Percentiles rank a stretch among this genome's conserved stretches.
Evolutionary conservation across 2,329 filamentous ascomycete species (phyloP).

Genomic region (Penicillium sp.): DNA sequence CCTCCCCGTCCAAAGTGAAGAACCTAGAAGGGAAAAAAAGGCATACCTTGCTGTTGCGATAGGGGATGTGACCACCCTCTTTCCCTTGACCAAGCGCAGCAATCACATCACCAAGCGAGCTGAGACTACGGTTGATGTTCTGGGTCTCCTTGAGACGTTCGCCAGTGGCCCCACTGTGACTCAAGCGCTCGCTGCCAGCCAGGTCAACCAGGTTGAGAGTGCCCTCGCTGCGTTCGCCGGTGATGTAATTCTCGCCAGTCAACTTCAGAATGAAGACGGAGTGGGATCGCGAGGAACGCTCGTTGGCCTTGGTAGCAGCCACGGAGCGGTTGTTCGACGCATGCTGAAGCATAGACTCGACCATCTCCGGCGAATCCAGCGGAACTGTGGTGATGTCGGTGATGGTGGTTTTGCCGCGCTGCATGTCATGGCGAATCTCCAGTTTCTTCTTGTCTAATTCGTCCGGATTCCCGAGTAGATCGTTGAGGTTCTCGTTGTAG

Average conservation of each 20-base stretch:
- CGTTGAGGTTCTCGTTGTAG: conserved; percentile 96
- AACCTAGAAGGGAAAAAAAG: conserved; percentile 7
- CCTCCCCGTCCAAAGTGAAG: no score
- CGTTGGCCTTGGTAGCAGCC: conserved; percentile 95
- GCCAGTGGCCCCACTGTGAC: conserved; percentile 81
- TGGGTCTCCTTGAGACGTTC: conserved; percentile 90
- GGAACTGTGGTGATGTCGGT: conserved; percentile 73
- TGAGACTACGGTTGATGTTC: conserved; percentile 93
- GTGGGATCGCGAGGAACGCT: conserved; percentile 89
- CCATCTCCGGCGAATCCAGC: conserved; percentile 74
- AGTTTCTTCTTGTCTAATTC: conserved; percentile 77
- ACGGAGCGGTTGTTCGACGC: conserved; percentile 86
- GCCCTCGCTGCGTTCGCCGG: conserved; percentile 81
- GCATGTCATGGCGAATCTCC: conserved; percentile 82
- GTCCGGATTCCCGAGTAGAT: conserved; percentile 71
- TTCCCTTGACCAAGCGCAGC: conserved; percentile 83
- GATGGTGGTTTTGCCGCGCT: conserved; percentile 76
- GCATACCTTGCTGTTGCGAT: conserved; percentile 87
- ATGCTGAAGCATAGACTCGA: conserved; percentile 73
- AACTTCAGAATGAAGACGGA: conserved; percentile 87
- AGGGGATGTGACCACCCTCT: conserved; percentile 77
- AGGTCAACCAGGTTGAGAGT: conserved; percentile 94
- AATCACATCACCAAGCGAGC: conserved; percentile 91
- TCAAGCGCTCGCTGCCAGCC: conserved; percentile 86
- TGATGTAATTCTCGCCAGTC: conserved; percentile 65